A percentile compares a stretch with the other conserved stretches of the same genome.
phyloP scores from a whole-genome alignment of 306 rosid species.

The Benincasa hispida region DNA sequence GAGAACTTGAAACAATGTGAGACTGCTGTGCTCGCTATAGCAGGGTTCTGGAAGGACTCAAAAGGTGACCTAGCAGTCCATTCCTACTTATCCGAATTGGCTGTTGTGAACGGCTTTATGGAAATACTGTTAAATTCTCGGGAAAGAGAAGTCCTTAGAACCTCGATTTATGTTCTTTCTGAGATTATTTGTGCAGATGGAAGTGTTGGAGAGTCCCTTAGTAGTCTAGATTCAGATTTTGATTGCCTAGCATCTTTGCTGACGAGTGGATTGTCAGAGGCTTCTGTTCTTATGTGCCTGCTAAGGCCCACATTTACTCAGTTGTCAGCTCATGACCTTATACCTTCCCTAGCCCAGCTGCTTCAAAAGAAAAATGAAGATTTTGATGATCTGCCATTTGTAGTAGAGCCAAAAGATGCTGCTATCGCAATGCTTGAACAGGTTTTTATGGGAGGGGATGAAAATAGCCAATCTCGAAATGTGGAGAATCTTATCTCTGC shows the following conservation, averaged over 20 bases:
- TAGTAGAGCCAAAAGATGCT: constrained; percentile 65
- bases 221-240: constrained; percentile 75
- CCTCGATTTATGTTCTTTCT: constrained; percentile 61
- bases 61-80: constrained; percentile 56
- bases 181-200: constrained; percentile 53
- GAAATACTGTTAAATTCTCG: constrained; percentile 71
- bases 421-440: constrained; percentile 65
- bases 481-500: constrained; percentile 54
- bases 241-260: constrained; percentile 71
- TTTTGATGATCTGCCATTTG: constrained; percentile 42
- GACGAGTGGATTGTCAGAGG: constrained; percentile 69
- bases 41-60: constrained; percentile 69
- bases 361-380: constrained; percentile 41
- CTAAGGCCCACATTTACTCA: constrained; percentile 54
- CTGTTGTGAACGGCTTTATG: constrained; percentile 60
- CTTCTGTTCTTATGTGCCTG: constrained; percentile 71
- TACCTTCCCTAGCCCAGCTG: constrained; percentile 51
- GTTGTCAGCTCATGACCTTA: constrained; percentile 55
- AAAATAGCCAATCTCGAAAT: constrained; percentile 50
- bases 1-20: constrained; percentile 70
- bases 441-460: constrained; percentile 66
- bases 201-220: constrained; percentile 57
- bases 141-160: constrained; percentile 55
- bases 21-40: constrained; percentile 54
- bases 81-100: constrained; percentile 55